Percentiles rank a stretch among this genome's conserved stretches.
Conservation (phyloP, 768 basidiomycete species). For the Phylloporus scabripes region DNA sequence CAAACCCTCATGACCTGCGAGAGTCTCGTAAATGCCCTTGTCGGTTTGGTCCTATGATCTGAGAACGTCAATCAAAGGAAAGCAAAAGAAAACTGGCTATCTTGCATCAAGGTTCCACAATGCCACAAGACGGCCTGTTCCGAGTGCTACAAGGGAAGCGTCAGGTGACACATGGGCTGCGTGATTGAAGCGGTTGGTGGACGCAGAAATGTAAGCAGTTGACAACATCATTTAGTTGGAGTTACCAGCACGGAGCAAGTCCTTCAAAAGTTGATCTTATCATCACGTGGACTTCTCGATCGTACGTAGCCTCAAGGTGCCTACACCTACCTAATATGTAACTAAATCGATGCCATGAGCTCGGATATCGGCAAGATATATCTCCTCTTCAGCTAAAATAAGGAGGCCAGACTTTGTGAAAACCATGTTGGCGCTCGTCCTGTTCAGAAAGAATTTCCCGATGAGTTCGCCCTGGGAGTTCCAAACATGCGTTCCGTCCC, state of each 20-base stretch:
- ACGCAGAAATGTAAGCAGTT: slow-evolving; percentile 42
- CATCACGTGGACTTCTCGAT: too few relatives aligned
- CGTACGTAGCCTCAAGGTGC: too few relatives aligned
- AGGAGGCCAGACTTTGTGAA: slow-evolving; percentile 39
- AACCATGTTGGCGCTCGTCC: slow-evolving; percentile 32
- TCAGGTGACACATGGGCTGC: slow-evolving; percentile 33
- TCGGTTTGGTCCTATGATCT: slow-evolving; percentile 41
- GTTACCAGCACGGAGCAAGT: too few relatives aligned
- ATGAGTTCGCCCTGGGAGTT: slow-evolving; percentile 49
- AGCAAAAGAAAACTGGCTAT: background rate
- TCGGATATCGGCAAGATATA: slow-evolving; percentile 36
- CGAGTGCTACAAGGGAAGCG: slow-evolving; percentile 47
- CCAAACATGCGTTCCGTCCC: slow-evolving; percentile 67
- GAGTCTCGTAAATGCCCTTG: slow-evolving; percentile 57
- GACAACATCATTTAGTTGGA: slow-evolving; percentile 13
- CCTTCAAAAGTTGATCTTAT: slow-evolving; percentile 5
- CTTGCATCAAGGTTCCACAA: slow-evolving; percentile 55
- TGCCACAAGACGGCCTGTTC: slow-evolving; percentile 49
- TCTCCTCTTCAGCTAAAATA: slow-evolving; percentile 35
- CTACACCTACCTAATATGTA: too few relatives aligned
- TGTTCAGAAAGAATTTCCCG: slow-evolving; percentile 56
- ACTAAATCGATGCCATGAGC: slow-evolving; percentile 25
- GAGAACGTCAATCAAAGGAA: slow-evolving; percentile 1
- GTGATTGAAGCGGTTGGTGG: slow-evolving; percentile 42
- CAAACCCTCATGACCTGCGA: slow-evolving; percentile 67